Evolutionary conservation across 139 green algal genomes (phyloP).

Genomic region (Nannochloris sp.): DNA sequence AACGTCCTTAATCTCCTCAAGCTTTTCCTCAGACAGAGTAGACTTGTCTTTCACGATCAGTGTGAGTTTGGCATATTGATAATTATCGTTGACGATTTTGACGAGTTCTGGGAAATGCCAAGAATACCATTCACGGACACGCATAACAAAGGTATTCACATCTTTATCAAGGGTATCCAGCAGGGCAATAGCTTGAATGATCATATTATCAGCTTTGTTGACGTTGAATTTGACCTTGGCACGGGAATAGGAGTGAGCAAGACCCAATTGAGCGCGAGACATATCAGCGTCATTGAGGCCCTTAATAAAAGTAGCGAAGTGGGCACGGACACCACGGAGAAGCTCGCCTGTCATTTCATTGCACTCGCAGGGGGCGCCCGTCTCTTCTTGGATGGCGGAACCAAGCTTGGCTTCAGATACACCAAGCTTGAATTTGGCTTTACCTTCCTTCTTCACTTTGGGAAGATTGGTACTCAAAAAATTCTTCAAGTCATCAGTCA

Average conservation of each 20-base stretch:
- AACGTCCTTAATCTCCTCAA: slow-evolving; percentile 74
- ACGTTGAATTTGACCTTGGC: slow-evolving; percentile 97
- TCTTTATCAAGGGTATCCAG: slow-evolving; percentile 99
- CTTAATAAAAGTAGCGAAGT: slow-evolving; percentile 80
- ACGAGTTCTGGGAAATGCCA: slow-evolving; percentile 99
- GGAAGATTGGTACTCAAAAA: slow-evolving; percentile 93
- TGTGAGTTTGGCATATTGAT: slow-evolving; percentile 79
- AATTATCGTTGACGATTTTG: slow-evolving; percentile 94
- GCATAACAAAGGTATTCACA: slow-evolving; percentile 99
- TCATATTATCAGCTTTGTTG: slow-evolving; percentile 98
- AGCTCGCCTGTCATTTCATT: slow-evolving; percentile 83
- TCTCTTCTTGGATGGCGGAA: slow-evolving; percentile 77
- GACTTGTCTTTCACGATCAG: slow-evolving; percentile 87
- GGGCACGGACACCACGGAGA: slow-evolving; percentile 77
- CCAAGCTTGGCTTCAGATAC: slow-evolving; percentile 93
- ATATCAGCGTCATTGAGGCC: slow-evolving; percentile 58
- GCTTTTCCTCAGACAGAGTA: slow-evolving; percentile 53
- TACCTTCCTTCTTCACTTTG: slow-evolving; percentile 82
- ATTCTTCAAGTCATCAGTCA: slow-evolving; percentile 82
- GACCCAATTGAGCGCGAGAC: slow-evolving; percentile 75
- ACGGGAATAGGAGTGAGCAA: slow-evolving; percentile 95
- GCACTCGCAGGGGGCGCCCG: slow-evolving; percentile 71
- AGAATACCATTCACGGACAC: slow-evolving; percentile 96
- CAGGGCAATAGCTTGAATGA: slow-evolving; percentile 97
- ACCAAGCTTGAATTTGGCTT: slow-evolving; percentile 85